Base-by-base conservation (phyloP, 768 basidiomycete species). In the Coprinopsis marcescibilis region DNA sequence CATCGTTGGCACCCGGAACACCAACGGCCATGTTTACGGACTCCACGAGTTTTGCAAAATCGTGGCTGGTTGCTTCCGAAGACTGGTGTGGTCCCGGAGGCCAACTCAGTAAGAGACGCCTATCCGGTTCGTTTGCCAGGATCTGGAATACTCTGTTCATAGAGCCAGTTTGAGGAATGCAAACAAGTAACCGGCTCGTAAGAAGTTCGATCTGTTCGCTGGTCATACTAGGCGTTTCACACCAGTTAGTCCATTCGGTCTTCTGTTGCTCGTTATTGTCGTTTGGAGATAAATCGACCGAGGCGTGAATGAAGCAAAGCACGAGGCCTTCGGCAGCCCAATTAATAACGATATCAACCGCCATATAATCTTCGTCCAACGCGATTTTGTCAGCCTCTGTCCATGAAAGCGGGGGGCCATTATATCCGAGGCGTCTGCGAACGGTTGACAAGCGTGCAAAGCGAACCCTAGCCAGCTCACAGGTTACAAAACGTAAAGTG, bases 261-360 rank as follows among this genome's bases (percentile, higher is more conserved):
- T 85, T 89, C 63, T 76, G 64, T 32, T 50, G 51, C 62, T 89
- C 85, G 63, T 89, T 83, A 56, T 89, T 87, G 70, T 90, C 86
- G 8, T 65, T 67, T 29, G 72, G 72, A 43, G 76, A 73, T 48
- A 87, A 73, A 72, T 91, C 88, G 50, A 79, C 78, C 25, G 80
- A 80, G 33, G 89, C 89, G 57, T 93, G 89, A 40, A 91, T 78
- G 70, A 93, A 93, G 63, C 89, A 91, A 26, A 93, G 72, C 49
- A 91, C 86, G 59, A 93, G 78, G 48, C 81, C 85, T 51, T 91
- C 85, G 13, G 87, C 86, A 41, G 87, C 89, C 80, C 83, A 87
- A 64, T 90, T 93, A 60, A 90, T 85, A 57, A 91, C 89, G 57
- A 93, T 81, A 65, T 93, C 89, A 50, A 88, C 84, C 4, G 83